These are phyloP conservation scores for Lizonia empirigonia DNA, from an alignment of 2,329 filamentous ascomycete genomes.

Conservation along the genomic window DNA sequence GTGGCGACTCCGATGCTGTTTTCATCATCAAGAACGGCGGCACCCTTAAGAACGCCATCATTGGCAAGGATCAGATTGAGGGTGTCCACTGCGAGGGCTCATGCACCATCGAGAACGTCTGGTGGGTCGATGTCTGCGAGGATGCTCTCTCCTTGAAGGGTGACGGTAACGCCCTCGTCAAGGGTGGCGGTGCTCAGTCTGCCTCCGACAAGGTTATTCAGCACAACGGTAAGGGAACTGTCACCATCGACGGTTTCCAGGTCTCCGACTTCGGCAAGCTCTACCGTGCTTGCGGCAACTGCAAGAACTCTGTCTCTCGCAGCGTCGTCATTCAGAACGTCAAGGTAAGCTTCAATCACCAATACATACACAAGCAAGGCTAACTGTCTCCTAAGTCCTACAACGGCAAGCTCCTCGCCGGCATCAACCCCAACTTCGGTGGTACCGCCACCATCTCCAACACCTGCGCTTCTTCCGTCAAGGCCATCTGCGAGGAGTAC, in stretches of 20 bases:
- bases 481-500: constrained; percentile 46
- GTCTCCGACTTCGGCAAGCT: constrained; percentile 49
- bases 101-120: constrained; percentile 56
- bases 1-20: constrained; percentile 55
- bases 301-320: constrained; percentile 55
- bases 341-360: constrained; percentile 46
- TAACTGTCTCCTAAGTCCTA: constrained; percentile 30
- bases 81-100: constrained; percentile 59
- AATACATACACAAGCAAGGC: constrained; percentile 12
- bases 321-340: constrained; percentile 54
- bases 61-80: constrained; percentile 57
- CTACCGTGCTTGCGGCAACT: constrained; percentile 56
- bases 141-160: constrained; percentile 48
- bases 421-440: constrained; percentile 60
- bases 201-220: constrained; percentile 53
- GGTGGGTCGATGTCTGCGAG: constrained; percentile 53
- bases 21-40: constrained; percentile 60
- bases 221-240: constrained; percentile 47
- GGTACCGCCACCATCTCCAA: constrained; percentile 55
- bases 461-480: constrained; percentile 37
- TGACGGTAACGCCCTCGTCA: constrained; percentile 46
- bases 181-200: constrained; percentile 49
- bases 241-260: constrained; percentile 47
- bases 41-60: constrained; percentile 61
- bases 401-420: constrained; percentile 52